These are phyloP conservation scores for Sporothrix protearum DNA, from an alignment of 2,329 filamentous ascomycete species.

Conservation along the genomic window DNA sequence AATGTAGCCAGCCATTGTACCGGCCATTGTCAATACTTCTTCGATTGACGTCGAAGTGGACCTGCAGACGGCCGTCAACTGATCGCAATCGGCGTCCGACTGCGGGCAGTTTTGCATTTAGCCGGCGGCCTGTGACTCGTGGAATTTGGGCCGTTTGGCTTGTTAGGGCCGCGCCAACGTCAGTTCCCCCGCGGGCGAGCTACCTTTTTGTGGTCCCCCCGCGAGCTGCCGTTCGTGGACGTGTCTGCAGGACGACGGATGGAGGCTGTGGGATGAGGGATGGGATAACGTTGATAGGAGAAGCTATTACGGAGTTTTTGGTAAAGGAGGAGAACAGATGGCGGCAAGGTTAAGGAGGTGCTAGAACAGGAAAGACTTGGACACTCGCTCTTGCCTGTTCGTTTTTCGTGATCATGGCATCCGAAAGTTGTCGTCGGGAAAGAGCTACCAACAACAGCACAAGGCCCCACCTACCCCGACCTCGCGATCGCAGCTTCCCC, in stretches of 20 bases:
- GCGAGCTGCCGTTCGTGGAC: background rate
- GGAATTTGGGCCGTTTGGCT: background rate
- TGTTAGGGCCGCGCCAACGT: background rate
- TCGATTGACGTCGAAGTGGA: background rate
- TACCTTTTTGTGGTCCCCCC: too few species aligned
- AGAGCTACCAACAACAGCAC: background rate
- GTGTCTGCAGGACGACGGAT: background rate
- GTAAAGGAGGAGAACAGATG: background rate
- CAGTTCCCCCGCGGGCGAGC: background rate
- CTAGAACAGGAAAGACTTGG: background rate
- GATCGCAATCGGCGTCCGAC: background rate
- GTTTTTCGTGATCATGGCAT: background rate
- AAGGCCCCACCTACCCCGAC: background rate
- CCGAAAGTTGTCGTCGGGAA: background rate
- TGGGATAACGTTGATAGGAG: background rate
- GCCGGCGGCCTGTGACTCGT: conserved; percentile 24
- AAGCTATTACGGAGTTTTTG: background rate
- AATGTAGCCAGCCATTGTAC: too few species aligned
- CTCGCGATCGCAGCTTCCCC: background rate
- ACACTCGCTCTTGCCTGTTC: background rate
- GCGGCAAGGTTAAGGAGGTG: too few species aligned
- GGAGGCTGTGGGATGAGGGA: background rate
- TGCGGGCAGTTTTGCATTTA: conserved; percentile 21
- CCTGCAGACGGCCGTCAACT: background rate
- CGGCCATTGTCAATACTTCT: background rate